phyloP scores from a whole-genome alignment of 306 rosid species.

The Cucumis melo region DNA sequence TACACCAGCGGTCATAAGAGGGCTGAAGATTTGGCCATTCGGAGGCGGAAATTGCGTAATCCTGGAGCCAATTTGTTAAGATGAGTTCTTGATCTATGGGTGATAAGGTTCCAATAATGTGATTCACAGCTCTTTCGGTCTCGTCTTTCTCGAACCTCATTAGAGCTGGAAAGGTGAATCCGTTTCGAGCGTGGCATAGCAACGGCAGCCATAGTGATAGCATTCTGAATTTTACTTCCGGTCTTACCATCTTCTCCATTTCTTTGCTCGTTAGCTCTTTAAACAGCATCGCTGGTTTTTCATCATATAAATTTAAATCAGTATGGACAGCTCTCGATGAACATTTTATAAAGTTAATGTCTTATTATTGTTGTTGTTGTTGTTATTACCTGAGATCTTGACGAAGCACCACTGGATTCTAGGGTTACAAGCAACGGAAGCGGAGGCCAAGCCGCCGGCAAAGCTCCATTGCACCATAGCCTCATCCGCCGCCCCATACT shows the following conservation, averaged over 20 bases:
- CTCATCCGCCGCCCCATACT: constrained; percentile 22
- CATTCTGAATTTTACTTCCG: constrained; percentile 19
- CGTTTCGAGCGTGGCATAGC: neutral
- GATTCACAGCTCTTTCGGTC: neutral
- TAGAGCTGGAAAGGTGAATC: neutral
- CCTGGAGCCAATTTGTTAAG: constrained; percentile 5
- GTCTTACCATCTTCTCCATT: neutral
- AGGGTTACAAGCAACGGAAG: constrained; percentile 14
- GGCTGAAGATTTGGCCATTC: constrained; percentile 33
- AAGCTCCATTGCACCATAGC: constrained; percentile 28
- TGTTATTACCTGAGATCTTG: constrained; percentile 19
- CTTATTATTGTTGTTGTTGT: no score
- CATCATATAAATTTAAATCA: no score
- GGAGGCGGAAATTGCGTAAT: constrained; percentile 18
- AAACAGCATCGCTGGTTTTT: constrained; percentile 10
- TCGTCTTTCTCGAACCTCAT: neutral
- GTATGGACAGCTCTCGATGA: no score
- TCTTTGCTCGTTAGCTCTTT: constrained; percentile 9
- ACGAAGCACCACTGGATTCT: constrained; percentile 23
- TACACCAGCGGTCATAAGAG: constrained; percentile 32
- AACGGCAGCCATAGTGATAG: constrained; percentile 4
- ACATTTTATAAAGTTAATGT: no score
- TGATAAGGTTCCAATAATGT: neutral
- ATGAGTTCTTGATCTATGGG: neutral
- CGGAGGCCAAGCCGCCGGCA: constrained; percentile 20